phyloP scores from a whole-genome alignment of 129 eudicot genomes.

The Artemisia annua region DNA sequence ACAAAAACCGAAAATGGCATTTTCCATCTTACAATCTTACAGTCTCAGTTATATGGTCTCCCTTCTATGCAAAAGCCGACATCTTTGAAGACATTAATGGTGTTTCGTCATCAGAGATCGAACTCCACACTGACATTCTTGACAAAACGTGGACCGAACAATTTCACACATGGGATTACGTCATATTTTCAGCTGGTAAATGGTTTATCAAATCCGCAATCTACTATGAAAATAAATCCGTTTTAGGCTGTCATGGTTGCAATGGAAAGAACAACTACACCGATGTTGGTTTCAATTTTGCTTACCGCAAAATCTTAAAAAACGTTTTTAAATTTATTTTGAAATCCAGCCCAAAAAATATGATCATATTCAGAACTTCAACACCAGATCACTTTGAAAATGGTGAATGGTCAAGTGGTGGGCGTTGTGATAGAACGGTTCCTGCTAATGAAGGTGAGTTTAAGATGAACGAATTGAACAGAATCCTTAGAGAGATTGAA shows the following conservation, averaged over 20 bases:
- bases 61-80: conserved; percentile 78
- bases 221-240: conserved; percentile 62
- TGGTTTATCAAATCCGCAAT: conserved; percentile 82
- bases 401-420: conserved; percentile 85
- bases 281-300: conserved; percentile 63
- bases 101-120: conserved; percentile 63
- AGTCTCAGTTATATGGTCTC: conserved; percentile 77
- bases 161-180: conserved; percentile 61
- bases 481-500: conserved; percentile 58
- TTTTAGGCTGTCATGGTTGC: conserved; percentile 79
- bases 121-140: conserved; percentile 71
- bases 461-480: conserved; percentile 46
- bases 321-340: conserved; percentile 51
- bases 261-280: conserved; percentile 51
- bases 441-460: conserved; percentile 82
- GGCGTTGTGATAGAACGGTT: conserved; percentile 60
- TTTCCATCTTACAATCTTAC: conserved; percentile 77
- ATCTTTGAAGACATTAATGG: conserved; percentile 76
- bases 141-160: conserved; percentile 69
- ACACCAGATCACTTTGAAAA: conserved; percentile 92
- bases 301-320: conserved; percentile 60
- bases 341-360: conserved; percentile 54
- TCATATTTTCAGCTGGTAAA: conserved; percentile 73
- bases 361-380: conserved; percentile 62
- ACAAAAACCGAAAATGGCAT: conserved; percentile 72